phyloP scores from a whole-genome alignment of 2,329 filamentous ascomycete genomes.

The Coniochaeta sp. region DNA sequence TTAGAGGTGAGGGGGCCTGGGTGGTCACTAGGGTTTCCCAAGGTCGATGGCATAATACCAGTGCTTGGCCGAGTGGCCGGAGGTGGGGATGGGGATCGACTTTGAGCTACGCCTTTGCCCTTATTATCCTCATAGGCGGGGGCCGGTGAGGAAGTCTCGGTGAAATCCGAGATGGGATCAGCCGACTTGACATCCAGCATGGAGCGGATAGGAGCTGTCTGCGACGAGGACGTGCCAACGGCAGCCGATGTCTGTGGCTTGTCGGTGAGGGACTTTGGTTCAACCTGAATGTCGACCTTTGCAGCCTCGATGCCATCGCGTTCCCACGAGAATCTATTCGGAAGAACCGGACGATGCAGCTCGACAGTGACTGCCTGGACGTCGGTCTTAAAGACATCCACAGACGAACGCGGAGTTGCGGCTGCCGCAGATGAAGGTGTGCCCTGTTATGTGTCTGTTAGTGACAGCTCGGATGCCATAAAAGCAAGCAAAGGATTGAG shows the following conservation, averaged over 20 bases:
- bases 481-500: not conserved
- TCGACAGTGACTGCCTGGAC: not conserved
- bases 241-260: not conserved
- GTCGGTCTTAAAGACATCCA: not conserved
- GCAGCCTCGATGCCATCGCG: not conserved
- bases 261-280: not conserved
- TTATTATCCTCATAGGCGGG: not conserved
- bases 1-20: not conserved
- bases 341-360: not conserved
- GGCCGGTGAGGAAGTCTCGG: not conserved
- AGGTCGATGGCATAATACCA: not conserved
- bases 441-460: not conserved
- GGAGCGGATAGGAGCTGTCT: not conserved
- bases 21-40: not conserved
- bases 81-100: not conserved
- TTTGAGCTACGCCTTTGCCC: not conserved
- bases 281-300: not conserved
- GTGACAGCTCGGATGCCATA: not conserved
- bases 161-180: not conserved
- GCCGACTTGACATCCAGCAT: not conserved
- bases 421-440: not conserved
- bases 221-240: not conserved
- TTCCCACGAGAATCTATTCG: slow-evolving; percentile 1
- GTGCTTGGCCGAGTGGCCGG: not conserved
- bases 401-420: not conserved